Evolutionary conservation across 805 yeast genomes (phyloP), one percentile per base, ranked within the genome.

Genomic region (Pichia insulana): DNA sequence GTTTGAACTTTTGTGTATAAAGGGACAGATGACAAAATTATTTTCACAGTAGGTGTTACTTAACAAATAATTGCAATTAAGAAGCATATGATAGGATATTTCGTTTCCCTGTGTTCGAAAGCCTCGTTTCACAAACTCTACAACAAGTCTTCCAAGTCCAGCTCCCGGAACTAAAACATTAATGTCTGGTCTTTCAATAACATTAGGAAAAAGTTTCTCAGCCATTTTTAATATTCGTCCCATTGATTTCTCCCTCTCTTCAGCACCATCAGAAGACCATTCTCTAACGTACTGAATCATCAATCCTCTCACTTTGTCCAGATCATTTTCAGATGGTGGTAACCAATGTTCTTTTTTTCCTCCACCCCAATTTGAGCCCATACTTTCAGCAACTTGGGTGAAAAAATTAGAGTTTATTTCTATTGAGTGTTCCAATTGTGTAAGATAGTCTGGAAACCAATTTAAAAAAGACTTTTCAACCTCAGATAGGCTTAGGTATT

Each of bases 61-160:
- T 26, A 80, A 56, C 4, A 79, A 57, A 48, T 62, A 77, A 48
- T 70, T 74, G 22, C 82, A 76, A 12, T 73, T 67, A 10, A 77
- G 54, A 3, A 80, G 57, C 83, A 80, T 79, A 51, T 76, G 83
- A 53, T 76, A 77, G 18, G 80, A 71, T 50, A 76, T 69, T 50
- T 80, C 86, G 53, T 78, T 80, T 0, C 86, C 86, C 50, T 79
- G 82, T n/a, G 75, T 68, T 63, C 68, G 59, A 52, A 75, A 79
- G 4, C 85, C 85, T 41, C 65, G 48, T 40, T 49, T 58, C 2
- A 76, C 79, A 44, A 77, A 60, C 40, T 79, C 84, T 38, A 70
- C 60, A 27, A 76, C 78, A 40, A 78, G 54, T 39, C 85, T 56
- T 0, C 83, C 85, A 28, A 78, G 60, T 0, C 85, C 85, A 42